phyloP scores from a whole-genome alignment of 768 basidiomycete species.

The Sporobolomyces phaffii region DNA sequence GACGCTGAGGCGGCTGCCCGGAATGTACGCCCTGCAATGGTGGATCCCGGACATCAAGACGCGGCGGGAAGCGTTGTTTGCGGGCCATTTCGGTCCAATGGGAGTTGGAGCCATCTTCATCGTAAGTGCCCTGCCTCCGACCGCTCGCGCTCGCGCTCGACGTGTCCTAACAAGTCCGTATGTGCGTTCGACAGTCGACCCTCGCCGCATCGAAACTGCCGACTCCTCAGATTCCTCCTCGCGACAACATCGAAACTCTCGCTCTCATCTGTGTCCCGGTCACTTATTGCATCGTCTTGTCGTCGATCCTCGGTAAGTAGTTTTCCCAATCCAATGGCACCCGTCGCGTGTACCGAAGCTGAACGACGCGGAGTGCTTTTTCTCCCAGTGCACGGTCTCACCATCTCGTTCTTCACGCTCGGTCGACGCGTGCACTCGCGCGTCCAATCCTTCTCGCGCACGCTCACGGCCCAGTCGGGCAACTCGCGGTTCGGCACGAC shows the following conservation, averaged over 20 bases:
- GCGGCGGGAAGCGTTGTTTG: slow-evolving; percentile 84
- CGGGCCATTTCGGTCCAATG: slow-evolving; percentile 79
- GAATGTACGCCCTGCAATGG: slow-evolving; percentile 74
- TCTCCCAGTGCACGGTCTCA: slow-evolving; percentile 53
- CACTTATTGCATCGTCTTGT: slow-evolving; percentile 87
- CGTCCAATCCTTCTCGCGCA: slow-evolving; percentile 65
- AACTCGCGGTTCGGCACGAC: slow-evolving; percentile 25
- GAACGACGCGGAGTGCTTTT: no score
- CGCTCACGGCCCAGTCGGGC: slow-evolving; percentile 44
- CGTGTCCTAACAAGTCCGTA: no score
- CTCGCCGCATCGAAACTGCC: slow-evolving; percentile 64
- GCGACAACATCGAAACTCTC: slow-evolving; percentile 60
- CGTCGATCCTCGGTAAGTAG: slow-evolving; percentile 63
- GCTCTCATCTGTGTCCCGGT: slow-evolving; percentile 80
- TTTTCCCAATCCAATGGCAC: not conserved
- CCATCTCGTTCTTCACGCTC: slow-evolving; percentile 90
- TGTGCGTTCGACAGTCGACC: no score
- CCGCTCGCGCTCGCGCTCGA: no score
- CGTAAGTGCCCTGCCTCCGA: slow-evolving; percentile 45
- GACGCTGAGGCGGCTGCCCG: slow-evolving; percentile 71
- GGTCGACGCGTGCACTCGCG: slow-evolving; percentile 83
- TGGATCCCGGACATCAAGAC: slow-evolving; percentile 97
- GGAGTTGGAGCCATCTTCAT: slow-evolving; percentile 97
- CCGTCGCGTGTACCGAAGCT: not conserved
- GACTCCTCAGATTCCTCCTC: slow-evolving; percentile 49